Evolutionary conservation across 495 filamentous ascomycete species (phyloP).

Genomic region (Annulohypoxylon bovei): DNA sequence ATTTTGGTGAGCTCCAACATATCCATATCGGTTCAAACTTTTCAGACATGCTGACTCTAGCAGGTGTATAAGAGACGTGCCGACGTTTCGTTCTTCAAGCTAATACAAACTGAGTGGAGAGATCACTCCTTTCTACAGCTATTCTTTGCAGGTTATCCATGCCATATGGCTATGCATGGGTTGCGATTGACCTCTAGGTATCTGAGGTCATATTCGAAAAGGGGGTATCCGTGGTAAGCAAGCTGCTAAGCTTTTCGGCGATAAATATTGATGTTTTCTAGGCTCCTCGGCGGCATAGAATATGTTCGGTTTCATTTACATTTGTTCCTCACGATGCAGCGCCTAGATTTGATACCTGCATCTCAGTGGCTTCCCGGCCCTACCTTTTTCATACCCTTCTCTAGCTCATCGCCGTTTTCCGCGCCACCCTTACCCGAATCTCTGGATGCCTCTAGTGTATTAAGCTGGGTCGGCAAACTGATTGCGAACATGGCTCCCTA

Average conservation of each 20-base stretch:
- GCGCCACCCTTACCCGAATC: conserved; percentile 48
- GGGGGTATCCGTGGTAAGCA: conserved; percentile 26
- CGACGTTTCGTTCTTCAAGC: conserved; percentile 49
- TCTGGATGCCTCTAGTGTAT: conserved; percentile 30
- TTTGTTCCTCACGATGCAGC: conserved; percentile 60
- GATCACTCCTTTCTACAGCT: conserved; percentile 44
- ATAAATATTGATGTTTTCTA: conserved; percentile 25
- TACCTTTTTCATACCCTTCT: conserved; percentile 61
- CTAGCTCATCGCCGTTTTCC: conserved; percentile 55
- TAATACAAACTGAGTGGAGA: conserved; percentile 44
- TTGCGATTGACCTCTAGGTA: conserved; percentile 10
- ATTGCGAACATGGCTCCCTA: conserved; percentile 49
- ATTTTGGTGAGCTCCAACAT: conserved; percentile 53
- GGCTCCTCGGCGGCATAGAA: conserved; percentile 40
- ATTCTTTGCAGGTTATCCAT: conserved; percentile 35
- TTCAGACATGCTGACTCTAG: conserved; percentile 27
- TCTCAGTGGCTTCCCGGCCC: conserved; percentile 52
- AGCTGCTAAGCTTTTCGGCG: background rate
- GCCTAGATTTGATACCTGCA: conserved; percentile 55
- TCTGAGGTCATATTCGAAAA: background rate
- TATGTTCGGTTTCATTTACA: conserved; percentile 58
- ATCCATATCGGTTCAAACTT: background rate
- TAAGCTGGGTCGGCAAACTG: conserved; percentile 46
- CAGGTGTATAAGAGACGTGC: conserved; percentile 60
- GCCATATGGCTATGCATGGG: conserved; percentile 21